Evolutionary conservation across 352 stramenopile species (phyloP).

Genomic region (Globisporangium nagaii): DNA sequence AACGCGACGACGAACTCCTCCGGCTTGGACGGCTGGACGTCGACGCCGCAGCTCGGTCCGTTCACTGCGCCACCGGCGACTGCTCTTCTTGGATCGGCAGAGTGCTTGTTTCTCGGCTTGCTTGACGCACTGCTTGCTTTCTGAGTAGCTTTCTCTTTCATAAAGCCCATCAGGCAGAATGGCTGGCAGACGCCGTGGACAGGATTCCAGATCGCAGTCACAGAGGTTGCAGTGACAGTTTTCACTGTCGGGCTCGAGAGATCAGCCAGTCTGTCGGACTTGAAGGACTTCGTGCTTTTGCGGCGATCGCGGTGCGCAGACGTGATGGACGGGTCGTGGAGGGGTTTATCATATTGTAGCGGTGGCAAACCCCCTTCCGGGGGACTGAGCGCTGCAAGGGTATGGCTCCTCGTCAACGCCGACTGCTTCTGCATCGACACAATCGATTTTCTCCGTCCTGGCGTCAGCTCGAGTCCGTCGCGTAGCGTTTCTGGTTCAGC

Average conservation of each 20-base stretch:
- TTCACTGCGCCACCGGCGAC: neutral
- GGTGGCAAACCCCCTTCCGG: neutral
- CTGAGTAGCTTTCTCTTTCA: slow-evolving; percentile 22
- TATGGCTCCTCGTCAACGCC: neutral
- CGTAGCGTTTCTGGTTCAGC: neutral
- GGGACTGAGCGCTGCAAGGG: neutral
- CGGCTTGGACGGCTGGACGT: neutral
- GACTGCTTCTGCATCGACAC: neutral
- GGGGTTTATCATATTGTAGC: slow-evolving; percentile 1
- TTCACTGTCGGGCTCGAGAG: slow-evolving; percentile 9
- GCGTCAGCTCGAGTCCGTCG: neutral
- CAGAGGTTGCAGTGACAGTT: neutral
- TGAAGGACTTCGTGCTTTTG: slow-evolving; percentile 13
- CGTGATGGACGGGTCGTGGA: slow-evolving; percentile 9
- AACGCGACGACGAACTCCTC: slow-evolving; percentile 34
- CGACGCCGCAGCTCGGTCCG: neutral
- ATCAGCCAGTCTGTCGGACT: slow-evolving; percentile 17
- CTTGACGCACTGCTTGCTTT: neutral
- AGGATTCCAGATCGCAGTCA: slow-evolving; percentile 58
- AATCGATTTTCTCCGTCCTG: neutral
- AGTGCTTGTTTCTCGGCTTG: neutral
- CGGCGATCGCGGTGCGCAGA: neutral
- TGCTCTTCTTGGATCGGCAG: slow-evolving; percentile 4
- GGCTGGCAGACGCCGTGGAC: slow-evolving; percentile 71
- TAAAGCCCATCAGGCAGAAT: slow-evolving; percentile 64